Evolutionary conservation across 2,329 filamentous ascomycete genomes (phyloP), one percentile per base, ranked within the genome.

Genomic region (Coniochaeta sp.): DNA sequence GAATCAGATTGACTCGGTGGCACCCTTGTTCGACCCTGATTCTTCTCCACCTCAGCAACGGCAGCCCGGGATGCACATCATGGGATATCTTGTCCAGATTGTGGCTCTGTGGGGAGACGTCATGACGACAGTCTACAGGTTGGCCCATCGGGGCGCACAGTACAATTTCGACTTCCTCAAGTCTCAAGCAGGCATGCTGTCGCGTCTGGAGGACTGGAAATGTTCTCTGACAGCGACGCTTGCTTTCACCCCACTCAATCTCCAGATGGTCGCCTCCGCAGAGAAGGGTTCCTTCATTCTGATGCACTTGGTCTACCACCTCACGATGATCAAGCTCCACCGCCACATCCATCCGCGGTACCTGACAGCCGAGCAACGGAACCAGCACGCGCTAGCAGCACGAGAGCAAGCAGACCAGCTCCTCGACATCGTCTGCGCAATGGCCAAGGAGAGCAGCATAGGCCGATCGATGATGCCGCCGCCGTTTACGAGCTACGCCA

Each of bases 231-330:
- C 47, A 14, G 86, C 88, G 3, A 69, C 76, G 9, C 73, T 89
- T 28, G 69, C 72, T 11, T 86, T 85, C 67, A 82, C 77, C 3
- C 70, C 77, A 4, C 73, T 78, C 59, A 89, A 88, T 61, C 73
- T 90, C 16, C 79, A 84, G 52, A 74, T 76, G 33, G 83, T 81
- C 47, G 78, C 83, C 7, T 72, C 78, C 33, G 80, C 81, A 28
- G 83, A 81, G 64, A 76, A 81, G 1, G 85, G 85, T 6, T 79
- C 80, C 0, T 87, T 87, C 67, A 73, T 89, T 59, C 82, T 81
- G 1, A 81, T 89, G 71, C 87, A 90, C 69, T 75, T 88, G 31
- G 74, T 89, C n/a, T 88, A 88, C 69, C 81, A 88, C 68, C 80
- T 84, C 55, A 79, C 85, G 0, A 72, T 85, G 66, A 81, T 89